Conservation (phyloP, 139 green algal species). For the Chlamydomonas sp. region DNA sequence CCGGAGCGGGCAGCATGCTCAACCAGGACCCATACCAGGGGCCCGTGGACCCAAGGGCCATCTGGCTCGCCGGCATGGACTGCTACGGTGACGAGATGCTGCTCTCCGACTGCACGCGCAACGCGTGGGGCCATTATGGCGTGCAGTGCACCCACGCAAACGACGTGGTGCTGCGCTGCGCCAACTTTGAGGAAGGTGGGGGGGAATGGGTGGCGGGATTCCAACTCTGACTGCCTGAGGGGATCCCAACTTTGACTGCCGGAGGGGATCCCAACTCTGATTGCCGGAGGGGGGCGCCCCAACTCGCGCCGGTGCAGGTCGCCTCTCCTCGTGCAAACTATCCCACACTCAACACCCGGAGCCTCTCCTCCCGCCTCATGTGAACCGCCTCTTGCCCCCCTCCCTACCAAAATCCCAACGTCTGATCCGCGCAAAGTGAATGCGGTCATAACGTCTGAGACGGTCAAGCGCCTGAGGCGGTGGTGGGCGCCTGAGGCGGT, state of each 20-base stretch:
- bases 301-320: no score
- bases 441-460: no score
- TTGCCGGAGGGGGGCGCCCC: background rate
- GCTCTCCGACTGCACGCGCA: constrained; percentile 15
- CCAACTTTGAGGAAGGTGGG: constrained; percentile 3
- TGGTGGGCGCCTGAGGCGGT: no score
- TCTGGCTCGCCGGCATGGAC: constrained; percentile 15
- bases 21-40: no score
- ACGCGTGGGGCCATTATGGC: constrained; percentile 22
- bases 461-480: no score
- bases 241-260: background rate
- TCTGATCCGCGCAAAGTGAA: no score
- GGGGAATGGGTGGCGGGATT: background rate
- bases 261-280: background rate
- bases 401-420: no score
- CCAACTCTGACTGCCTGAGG: background rate
- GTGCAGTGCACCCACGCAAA: constrained; percentile 11
- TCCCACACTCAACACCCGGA: background rate
- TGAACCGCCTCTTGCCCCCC: no score
- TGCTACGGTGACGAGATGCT: constrained; percentile 13
- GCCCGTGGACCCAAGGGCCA: background rate
- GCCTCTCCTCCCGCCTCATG: background rate
- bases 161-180: constrained; percentile 17
- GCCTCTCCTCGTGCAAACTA: no score
- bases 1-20: no score